phyloP scores from a whole-genome alignment of 148 eudicot species.

The Camellia granthamiana region DNA sequence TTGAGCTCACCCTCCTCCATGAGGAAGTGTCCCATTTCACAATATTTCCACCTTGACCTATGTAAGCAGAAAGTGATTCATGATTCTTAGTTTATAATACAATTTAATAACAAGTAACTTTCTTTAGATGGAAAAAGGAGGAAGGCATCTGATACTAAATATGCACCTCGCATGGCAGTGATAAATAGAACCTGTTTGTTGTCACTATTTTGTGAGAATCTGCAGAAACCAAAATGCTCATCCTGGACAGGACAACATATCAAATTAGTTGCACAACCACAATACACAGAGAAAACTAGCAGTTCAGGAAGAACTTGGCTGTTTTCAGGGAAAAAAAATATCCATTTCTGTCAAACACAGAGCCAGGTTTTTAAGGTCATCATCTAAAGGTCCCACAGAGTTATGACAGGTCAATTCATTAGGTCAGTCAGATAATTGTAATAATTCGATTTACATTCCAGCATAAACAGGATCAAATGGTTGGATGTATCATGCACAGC shows the following conservation, averaged over 20 bases:
- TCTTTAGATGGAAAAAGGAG: constrained; percentile 12
- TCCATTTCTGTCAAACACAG: background rate
- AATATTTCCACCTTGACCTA: constrained; percentile 73
- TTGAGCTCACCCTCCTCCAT: constrained; percentile 71
- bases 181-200: constrained; percentile 55
- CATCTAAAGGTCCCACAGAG: background rate
- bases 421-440: background rate
- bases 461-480: background rate
- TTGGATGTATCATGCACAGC: background rate
- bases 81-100: background rate
- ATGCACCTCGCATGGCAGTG: constrained; percentile 51
- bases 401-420: background rate
- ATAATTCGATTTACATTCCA: background rate
- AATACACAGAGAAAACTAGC: constrained; percentile 7
- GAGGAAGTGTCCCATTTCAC: constrained; percentile 60
- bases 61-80: constrained; percentile 8
- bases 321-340: background rate
- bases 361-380: background rate
- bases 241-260: constrained; percentile 41
- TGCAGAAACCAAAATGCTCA: constrained; percentile 69
- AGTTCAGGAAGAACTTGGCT: background rate
- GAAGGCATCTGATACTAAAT: constrained; percentile 6
- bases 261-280: background rate
- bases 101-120: background rate
- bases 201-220: constrained; percentile 52